Conservation (phyloP, 768 basidiomycete genomes). For the Crepidotus variabilis region DNA sequence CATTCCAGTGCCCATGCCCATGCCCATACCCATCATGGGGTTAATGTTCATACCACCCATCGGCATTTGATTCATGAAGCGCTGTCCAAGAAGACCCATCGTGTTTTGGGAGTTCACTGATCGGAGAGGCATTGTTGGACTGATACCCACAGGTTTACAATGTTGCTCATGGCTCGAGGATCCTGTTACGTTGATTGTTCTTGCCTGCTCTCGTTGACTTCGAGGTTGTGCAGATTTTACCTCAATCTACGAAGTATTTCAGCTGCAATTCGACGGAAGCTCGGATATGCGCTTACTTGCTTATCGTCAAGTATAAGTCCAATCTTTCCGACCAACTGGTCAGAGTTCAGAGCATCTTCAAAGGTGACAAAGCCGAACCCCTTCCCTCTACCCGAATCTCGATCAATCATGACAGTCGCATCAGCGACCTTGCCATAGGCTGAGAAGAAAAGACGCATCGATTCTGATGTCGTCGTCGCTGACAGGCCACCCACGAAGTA, state of each 20-base stretch:
- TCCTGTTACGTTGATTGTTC: slow-evolving; percentile 16
- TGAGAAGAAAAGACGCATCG: slow-evolving; percentile 66
- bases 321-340: slow-evolving; percentile 63
- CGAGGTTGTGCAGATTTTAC: slow-evolving; percentile 80
- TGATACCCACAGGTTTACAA: slow-evolving; percentile 7
- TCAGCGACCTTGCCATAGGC: slow-evolving; percentile 80
- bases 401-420: slow-evolving; percentile 83
- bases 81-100: slow-evolving; percentile 58
- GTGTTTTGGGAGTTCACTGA: slow-evolving; percentile 31
- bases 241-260: slow-evolving; percentile 55
- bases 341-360: slow-evolving; percentile 58
- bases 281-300: slow-evolving; percentile 41
- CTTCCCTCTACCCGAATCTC: slow-evolving; percentile 70
- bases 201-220: slow-evolving; percentile 54
- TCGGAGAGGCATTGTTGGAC: slow-evolving; percentile 22
- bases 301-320: slow-evolving; percentile 74
- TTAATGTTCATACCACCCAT: slow-evolving; percentile 34
- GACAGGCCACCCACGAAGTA: slow-evolving; percentile 82
- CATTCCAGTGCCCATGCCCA: slow-evolving; percentile 36
- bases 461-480: slow-evolving; percentile 62
- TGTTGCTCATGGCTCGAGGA: slow-evolving; percentile 10
- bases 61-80: slow-evolving; percentile 43
- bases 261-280: background rate
- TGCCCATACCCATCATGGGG: slow-evolving; percentile 19
- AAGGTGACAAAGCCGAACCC: slow-evolving; percentile 89